Evolutionary conservation across 805 yeast species (phyloP), one percentile per base, ranked within the genome.

Genomic region (Priceomyces haplophilus): DNA sequence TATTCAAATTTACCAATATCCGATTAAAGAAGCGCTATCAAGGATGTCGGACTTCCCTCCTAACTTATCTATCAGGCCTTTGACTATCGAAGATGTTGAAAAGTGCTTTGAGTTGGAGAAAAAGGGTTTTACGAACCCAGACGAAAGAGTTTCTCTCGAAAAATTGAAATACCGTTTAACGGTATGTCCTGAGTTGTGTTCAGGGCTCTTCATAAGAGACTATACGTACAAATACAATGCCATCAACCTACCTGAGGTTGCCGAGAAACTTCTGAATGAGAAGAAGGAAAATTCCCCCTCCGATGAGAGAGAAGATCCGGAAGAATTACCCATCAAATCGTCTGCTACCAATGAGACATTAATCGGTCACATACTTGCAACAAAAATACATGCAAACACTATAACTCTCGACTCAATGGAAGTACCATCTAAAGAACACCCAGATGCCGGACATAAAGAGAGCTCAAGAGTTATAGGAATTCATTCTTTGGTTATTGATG

Each of bases 141-240:
- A 64, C 11, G 95, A 88, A 65, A 73, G 95, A 44, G 83, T 87
- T 34, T 60, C 86, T 10, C 56, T 55, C n/a, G 88, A 81, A 39
- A 82, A 77, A 50, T 62, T 71, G 42, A 67, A 65, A 49, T 91
- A 87, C 68, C 75, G 97, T 53, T 72, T 91, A 49, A 74, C 75
- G 1, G 80, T 70, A 3, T 90, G 97, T 60, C 98, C 98, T 7
- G 99, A 91, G 61, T 76, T 91, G 44, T 81, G 93, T 50, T 80
- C 90, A 4, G 98, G 98, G 2, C 72, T 93, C 43, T 93, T 91
- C 56, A 72, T 88, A 40, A 74, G 96, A 57, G 79, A 79, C 43
- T 85, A 84, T 62, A 69, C 58, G 23, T 64, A 69, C 53, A 64
- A 64, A 48, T 73, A 68, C 55, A 64, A 65, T 40, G 68, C 73